phyloP scores from a whole-genome alignment of 768 basidiomycete genomes.

The Terana coerulea region DNA sequence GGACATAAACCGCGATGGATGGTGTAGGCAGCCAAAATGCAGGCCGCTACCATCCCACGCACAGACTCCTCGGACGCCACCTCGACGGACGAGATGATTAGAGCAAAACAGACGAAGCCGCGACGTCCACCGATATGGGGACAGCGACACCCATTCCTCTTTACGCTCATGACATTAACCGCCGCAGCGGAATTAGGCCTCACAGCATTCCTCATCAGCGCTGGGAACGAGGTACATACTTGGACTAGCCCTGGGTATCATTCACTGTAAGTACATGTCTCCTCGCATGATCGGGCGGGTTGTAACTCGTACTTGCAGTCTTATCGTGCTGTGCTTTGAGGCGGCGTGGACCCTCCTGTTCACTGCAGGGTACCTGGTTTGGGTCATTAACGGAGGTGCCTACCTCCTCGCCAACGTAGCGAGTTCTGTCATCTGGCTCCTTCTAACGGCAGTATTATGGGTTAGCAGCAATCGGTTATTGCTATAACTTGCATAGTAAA shows the following conservation, averaged over 20 bases:
- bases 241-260: slow-evolving; percentile 66
- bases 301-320: slow-evolving; percentile 29
- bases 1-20: too few relatives aligned
- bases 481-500: too few relatives aligned
- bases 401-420: slow-evolving; percentile 74
- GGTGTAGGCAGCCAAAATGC: too few relatives aligned
- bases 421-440: slow-evolving; percentile 72
- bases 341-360: slow-evolving; percentile 68
- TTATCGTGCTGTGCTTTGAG: slow-evolving; percentile 26
- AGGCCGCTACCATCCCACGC: background rate
- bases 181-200: slow-evolving; percentile 74
- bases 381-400: slow-evolving; percentile 62
- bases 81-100: background rate
- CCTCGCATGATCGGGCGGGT: too few relatives aligned
- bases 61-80: background rate
- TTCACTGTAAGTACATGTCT: slow-evolving; percentile 44
- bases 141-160: slow-evolving; percentile 31
- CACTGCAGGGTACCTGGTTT: slow-evolving; percentile 64
- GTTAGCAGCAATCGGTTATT: slow-evolving; percentile 36
- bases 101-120: background rate
- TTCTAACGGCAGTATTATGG: slow-evolving; percentile 64
- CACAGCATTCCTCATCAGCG: slow-evolving; percentile 67
- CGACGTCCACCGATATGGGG: slow-evolving; percentile 2
- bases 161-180: slow-evolving; percentile 55
- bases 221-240: slow-evolving; percentile 56